These are phyloP conservation scores for Epicoccum nigrum DNA, from an alignment of 2,329 filamentous ascomycete genomes.

Conservation along the genomic window DNA sequence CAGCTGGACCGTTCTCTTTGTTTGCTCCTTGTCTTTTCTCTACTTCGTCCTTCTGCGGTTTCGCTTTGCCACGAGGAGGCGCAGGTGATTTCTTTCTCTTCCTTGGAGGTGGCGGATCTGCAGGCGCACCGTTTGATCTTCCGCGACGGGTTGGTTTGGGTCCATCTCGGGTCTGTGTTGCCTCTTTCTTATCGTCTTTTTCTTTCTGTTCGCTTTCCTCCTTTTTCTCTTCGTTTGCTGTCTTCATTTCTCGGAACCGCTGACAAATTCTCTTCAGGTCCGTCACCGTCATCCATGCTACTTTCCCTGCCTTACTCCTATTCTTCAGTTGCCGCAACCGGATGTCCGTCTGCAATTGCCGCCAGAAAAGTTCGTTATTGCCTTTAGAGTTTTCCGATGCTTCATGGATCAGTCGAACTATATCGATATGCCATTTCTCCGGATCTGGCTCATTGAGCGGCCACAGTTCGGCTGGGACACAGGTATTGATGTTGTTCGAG, in stretches of 20 bases:
- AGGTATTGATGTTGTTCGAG: neutral
- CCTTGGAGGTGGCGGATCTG: neutral
- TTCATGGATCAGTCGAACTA: conserved; percentile 5
- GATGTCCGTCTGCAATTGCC: neutral
- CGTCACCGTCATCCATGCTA: neutral
- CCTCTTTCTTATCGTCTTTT: neutral
- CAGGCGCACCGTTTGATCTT: neutral
- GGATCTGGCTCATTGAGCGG: conserved; percentile 1
- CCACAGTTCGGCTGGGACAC: neutral
- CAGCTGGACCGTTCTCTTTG: too few species aligned
- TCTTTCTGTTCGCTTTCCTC: neutral
- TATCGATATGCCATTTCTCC: conserved; percentile 3
- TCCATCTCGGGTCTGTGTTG: neutral
- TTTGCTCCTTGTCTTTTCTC: neutral
- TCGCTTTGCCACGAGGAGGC: neutral
- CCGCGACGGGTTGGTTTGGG: neutral
- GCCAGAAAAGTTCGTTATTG: neutral
- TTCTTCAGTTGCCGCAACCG: neutral
- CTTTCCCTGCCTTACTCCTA: neutral
- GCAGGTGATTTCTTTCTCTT: neutral
- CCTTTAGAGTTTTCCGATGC: neutral
- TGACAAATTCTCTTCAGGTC: conserved; percentile 3
- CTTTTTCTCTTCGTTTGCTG: neutral
- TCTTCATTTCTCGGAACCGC: neutral
- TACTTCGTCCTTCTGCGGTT: neutral